Conservation (phyloP, 495 filamentous ascomycete genomes). For the Lasiosphaeriaceae sp. region DNA sequence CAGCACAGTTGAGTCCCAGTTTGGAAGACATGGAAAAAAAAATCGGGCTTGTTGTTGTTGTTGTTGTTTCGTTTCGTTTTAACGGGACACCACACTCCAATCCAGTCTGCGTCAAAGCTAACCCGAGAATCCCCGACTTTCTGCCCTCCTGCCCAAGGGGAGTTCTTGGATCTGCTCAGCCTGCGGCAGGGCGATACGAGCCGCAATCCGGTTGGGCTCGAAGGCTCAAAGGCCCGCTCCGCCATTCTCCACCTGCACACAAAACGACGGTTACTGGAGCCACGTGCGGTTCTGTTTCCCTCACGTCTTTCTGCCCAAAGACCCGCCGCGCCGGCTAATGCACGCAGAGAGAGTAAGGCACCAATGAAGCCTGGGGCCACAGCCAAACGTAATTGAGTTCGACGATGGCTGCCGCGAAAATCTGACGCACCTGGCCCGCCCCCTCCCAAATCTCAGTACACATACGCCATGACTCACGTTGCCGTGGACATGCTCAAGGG, state of each 20-base stretch:
- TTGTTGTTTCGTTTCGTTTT: constrained; percentile 1
- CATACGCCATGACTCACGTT: constrained; percentile 25
- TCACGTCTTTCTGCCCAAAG: constrained; percentile 30
- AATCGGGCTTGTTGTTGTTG: constrained; percentile 1
- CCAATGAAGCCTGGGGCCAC: constrained; percentile 18
- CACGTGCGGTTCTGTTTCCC: constrained; percentile 25
- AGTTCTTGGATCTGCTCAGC: constrained; percentile 7
- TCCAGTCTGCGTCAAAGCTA: constrained; percentile 7
- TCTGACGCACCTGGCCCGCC: not conserved
- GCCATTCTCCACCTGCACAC: constrained; percentile 14
- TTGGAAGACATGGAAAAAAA: constrained; percentile 6
- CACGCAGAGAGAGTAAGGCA: constrained; percentile 10
- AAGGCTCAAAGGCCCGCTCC: constrained; percentile 17
- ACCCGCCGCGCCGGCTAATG: constrained; percentile 29
- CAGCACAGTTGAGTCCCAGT: not conserved
- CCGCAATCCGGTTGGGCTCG: constrained; percentile 28
- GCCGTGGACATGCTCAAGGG: constrained; percentile 17
- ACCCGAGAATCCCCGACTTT: constrained; percentile 18
- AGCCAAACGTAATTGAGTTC: constrained; percentile 4
- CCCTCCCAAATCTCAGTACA: not conserved
- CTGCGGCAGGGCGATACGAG: constrained; percentile 15
- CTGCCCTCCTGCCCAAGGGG: constrained; percentile 19
- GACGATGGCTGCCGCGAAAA: constrained; percentile 3
- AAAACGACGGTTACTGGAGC: constrained; percentile 28
- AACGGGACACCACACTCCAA: constrained; percentile 8